phyloP scores from a whole-genome alignment of 2,329 filamentous ascomycete genomes.

The Lasiodiplodia gonubiensis region DNA sequence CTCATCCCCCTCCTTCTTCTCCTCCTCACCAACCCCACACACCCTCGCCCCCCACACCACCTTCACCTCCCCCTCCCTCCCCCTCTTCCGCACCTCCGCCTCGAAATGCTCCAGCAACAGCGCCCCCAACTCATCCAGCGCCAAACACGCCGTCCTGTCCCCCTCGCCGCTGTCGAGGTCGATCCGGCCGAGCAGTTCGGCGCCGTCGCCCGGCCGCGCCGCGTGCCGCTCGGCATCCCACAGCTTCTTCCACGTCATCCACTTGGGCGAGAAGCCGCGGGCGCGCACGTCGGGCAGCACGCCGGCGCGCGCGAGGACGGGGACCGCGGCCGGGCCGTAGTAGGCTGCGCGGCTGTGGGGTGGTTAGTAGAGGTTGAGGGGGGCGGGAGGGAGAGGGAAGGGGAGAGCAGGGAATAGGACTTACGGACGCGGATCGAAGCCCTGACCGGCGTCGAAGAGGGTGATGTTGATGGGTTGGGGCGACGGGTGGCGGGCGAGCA shows the following conservation, averaged over 20 bases:
- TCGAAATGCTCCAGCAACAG: slow-evolving; percentile 40
- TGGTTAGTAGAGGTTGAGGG: background rate
- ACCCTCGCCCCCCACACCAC: slow-evolving; percentile 43
- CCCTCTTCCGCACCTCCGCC: background rate
- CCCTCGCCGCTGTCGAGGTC: slow-evolving; percentile 38
- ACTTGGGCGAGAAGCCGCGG: slow-evolving; percentile 44
- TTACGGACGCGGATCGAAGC: slow-evolving; percentile 62
- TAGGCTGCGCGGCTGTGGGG: slow-evolving; percentile 59
- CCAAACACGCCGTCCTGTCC: slow-evolving; percentile 41
- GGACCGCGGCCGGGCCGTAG: slow-evolving; percentile 64
- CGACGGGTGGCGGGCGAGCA: slow-evolving; percentile 61
- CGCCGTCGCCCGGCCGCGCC: slow-evolving; percentile 33
- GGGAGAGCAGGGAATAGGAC: background rate
- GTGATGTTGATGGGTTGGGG: slow-evolving; percentile 46
- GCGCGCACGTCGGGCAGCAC: slow-evolving; percentile 59
- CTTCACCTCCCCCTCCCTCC: slow-evolving; percentile 35
- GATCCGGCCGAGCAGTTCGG: background rate
- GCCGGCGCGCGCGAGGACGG: slow-evolving; percentile 64
- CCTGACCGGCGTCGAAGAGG: slow-evolving; percentile 61
- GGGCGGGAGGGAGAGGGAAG: background rate
- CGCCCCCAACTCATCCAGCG: slow-evolving; percentile 40
- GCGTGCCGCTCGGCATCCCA: slow-evolving; percentile 33
- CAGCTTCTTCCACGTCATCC: slow-evolving; percentile 28
- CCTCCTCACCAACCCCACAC: slow-evolving; percentile 40
- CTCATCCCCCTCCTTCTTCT: slow-evolving; percentile 38